Conservation (phyloP, 2,329 filamentous ascomycete genomes). For the Xylariaceae sp. region DNA sequence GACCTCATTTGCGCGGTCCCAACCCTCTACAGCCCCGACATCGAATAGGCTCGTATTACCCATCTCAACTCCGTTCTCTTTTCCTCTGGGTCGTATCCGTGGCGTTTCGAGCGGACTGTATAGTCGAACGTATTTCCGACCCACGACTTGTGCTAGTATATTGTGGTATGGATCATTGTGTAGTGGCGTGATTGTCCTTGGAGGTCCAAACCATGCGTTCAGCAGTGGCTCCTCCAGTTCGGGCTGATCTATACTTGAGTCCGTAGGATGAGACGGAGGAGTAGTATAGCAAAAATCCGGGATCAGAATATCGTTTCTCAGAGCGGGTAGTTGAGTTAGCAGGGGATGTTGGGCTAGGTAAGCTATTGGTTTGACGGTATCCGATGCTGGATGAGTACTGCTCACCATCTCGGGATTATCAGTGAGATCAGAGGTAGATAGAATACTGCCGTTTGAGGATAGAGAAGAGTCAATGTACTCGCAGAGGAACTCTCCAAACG, state of each 20-base stretch:
- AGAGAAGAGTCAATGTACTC: conserved; percentile 47
- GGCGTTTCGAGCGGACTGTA: conserved; percentile 65
- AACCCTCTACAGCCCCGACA: conserved; percentile 63
- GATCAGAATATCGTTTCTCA: conserved; percentile 70
- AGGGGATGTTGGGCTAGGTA: conserved; percentile 94
- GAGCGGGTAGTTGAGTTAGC: conserved; percentile 71
- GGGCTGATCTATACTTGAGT: conserved; percentile 31
- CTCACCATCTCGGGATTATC: not conserved
- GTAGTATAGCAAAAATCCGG: conserved; percentile 81
- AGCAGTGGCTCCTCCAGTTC: conserved; percentile 59
- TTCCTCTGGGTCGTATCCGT: conserved; percentile 53
- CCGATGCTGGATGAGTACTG: no score
- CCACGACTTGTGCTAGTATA: conserved; percentile 82
- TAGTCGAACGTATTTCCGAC: conserved; percentile 85
- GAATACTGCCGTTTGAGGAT: not conserved
- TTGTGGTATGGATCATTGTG: conserved; percentile 96
- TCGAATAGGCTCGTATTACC: conserved; percentile 83
- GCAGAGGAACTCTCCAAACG: conserved; percentile 67
- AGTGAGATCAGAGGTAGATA: not conserved
- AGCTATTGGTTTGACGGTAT: conserved; percentile 43
- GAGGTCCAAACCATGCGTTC: conserved; percentile 91
- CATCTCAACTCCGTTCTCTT: conserved; percentile 78
- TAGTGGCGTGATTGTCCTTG: conserved; percentile 82
- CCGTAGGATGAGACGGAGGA: conserved; percentile 53
- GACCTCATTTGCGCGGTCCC: conserved; percentile 37